These are phyloP conservation scores for Aquilaria agallochum DNA, from an alignment of 441 rosid species.

Conservation along the genomic window DNA sequence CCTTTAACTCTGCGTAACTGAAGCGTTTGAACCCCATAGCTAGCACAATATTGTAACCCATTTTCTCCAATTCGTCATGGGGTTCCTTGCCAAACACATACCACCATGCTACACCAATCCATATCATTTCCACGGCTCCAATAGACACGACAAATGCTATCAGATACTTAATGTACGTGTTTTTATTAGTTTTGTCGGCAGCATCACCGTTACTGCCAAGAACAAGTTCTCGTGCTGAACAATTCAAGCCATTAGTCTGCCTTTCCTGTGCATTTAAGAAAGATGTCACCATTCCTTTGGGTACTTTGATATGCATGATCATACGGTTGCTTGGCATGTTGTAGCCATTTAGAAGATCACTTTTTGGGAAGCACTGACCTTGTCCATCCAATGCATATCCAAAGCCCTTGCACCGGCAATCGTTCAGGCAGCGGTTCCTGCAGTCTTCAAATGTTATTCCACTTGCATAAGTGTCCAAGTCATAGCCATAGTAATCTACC, in stretches of 20 bases:
- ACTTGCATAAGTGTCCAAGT: neutral
- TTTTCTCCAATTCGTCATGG: constrained; percentile 7
- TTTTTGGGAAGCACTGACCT: constrained; percentile 21
- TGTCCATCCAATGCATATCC: constrained; percentile 16
- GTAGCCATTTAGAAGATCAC: constrained; percentile 15
- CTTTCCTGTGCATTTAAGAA: neutral
- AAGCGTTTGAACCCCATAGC: constrained; percentile 26
- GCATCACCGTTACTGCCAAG: neutral
- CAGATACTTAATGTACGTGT: constrained; percentile 16
- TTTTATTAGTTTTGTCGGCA: constrained; percentile 1
- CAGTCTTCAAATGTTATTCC: constrained; percentile 12
- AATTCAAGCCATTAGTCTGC: constrained; percentile 1
- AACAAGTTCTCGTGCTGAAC: constrained; percentile 13
- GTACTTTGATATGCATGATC: constrained; percentile 21
- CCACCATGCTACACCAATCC: constrained; percentile 18
- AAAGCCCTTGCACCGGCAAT: constrained; percentile 28
- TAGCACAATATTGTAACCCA: constrained; percentile 15
- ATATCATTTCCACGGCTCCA: constrained; percentile 14
- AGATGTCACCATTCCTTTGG: constrained; percentile 7
- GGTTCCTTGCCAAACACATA: constrained; percentile 11
- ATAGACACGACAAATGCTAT: constrained; percentile 11
- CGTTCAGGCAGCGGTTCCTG: constrained; percentile 18
- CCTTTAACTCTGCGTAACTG: constrained; percentile 19
- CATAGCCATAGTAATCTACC: constrained; percentile 24
- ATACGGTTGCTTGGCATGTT: constrained; percentile 1